Base-by-base conservation (phyloP, 768 basidiomycete species). In the Russula olivacea region DNA sequence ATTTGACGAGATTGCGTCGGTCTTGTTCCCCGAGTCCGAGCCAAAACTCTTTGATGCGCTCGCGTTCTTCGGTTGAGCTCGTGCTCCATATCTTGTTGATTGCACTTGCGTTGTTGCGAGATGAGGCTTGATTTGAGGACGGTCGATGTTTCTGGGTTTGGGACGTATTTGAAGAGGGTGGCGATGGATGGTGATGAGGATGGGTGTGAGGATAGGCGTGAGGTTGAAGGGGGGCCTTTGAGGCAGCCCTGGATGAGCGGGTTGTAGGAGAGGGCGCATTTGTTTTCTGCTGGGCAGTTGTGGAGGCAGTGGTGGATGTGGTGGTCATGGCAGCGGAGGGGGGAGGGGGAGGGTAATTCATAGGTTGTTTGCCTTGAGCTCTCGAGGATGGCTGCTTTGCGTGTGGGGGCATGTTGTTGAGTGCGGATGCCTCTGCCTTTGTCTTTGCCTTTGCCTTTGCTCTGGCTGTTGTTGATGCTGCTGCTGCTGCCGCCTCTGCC, bases 41-140 rank as follows among this genome's bases (percentile, higher is more conserved):
- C 97, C 96, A 99, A 75, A 98, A 99, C 70, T 93, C 90, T 75
- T 96, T 95, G 78, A 98, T 99, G 68, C 93, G 86, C 74, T 98
- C 95, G 36, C 97, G 83, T 76, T 98, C 96, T 74, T 98, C 93
- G 4, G 83, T 85, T 38, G 89, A 88, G 74, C 85, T 91, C 61
- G 92, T 96, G 71, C 87, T 90, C 94, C 94, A 98, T 71, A 98
- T 93, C 84, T 93, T 94, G 77, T 79, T 87, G 68, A 81, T 83
- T 7, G 66, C 55, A 58, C 69, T 71, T 66, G 56, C 10, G 10
- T 55, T 45, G 15, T 55, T 61, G 15, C 59, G 55, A 54, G 58
- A 28, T 5, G 55, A 34, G 10, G 53, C 38, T 43, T 66, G 66
- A 47, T 63, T 70, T 10, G 76, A 72, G 62, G 75, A 76, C 28